Conservation (phyloP, 805 yeast species). For the Kluyveromyces siamensis region DNA sequence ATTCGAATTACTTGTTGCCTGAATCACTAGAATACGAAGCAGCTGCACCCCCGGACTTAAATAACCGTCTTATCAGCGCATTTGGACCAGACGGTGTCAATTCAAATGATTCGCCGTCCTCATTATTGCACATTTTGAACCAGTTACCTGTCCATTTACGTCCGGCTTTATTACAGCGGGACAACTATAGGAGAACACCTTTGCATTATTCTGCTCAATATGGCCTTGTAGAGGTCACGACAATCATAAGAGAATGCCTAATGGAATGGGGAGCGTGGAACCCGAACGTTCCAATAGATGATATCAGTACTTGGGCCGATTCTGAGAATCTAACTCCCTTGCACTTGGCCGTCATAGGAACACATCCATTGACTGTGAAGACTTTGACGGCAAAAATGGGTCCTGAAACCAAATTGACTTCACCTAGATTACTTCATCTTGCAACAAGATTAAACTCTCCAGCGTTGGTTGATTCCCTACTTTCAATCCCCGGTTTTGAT, state of each 20-base stretch:
- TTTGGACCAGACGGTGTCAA: constrained; percentile 58
- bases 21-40: constrained; percentile 23
- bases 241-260: constrained; percentile 46
- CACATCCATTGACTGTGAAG: constrained; percentile 67
- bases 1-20: constrained; percentile 5
- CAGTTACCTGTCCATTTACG: constrained; percentile 47
- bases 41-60: constrained; percentile 46
- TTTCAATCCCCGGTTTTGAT: constrained; percentile 49
- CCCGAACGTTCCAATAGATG: constrained; percentile 44
- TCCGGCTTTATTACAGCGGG: constrained; percentile 52
- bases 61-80: constrained; percentile 40
- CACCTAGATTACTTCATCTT: constrained; percentile 51
- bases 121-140: constrained; percentile 50
- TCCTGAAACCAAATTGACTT: constrained; percentile 31
- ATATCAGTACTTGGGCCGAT: constrained; percentile 50
- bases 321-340: constrained; percentile 74
- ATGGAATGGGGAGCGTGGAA: constrained; percentile 53
- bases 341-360: constrained; percentile 73
- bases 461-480: constrained; percentile 43
- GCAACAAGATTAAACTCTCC: constrained; percentile 54
- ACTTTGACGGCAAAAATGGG: constrained; percentile 43
- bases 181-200: constrained; percentile 74
- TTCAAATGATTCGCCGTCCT: constrained; percentile 48
- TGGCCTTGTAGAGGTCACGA: constrained; percentile 61
- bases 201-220: constrained; percentile 84